Base-by-base conservation (phyloP, 2,329 filamentous ascomycete genomes). In the Lachnellula arida region DNA sequence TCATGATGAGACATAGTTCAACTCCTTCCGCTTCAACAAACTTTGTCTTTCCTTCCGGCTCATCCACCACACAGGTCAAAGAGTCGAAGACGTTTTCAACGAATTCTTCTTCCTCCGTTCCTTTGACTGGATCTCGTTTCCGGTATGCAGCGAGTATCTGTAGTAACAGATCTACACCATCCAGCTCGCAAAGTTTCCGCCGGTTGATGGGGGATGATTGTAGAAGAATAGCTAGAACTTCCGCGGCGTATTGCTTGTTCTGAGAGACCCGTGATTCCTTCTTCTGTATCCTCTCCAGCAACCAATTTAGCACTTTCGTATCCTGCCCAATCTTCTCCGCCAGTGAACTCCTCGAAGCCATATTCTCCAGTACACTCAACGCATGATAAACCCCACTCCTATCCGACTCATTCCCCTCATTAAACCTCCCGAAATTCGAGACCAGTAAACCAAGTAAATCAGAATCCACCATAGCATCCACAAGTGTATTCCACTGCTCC, bases 191-290 rank as follows among this genome's bases (percentile, higher is more conserved):
- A 5, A 96, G 75, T 47, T 79, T 79, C 22, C 74, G 74, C 46
- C 89, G 78, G 65, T 91, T 91, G 39, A 80, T 73, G 0, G 80
- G 62, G 3, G 89, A 90, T 1, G 85, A 84, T 71, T 97, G 92
- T 17, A 93, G 79, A 8, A 99, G 75, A 53, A 99, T 94, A 12
- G 93, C 91, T 2, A 99, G 77, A 7, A 97, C 83, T 73, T 99
- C 94, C 15, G 93, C 91, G 0, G 91, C 83, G 70, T 97, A 99
- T 70, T 97, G 93, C 70, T 94, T 96, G 70, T 99, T 99, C 70
- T 99, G 94, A 5, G 84, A 80, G 0, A 95, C 82, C 0, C 78
- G 76, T 4, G 75, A 75, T 70, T 96, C 91, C 50, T 80, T 80
- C 54, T 78, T 79, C 63, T 88, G 84, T 59, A 91, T 87, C 49